Evolutionary conservation across 2,329 filamentous ascomycete genomes (phyloP), one percentile per base, ranked within the genome.

Genomic region (Cercospora zeina): DNA sequence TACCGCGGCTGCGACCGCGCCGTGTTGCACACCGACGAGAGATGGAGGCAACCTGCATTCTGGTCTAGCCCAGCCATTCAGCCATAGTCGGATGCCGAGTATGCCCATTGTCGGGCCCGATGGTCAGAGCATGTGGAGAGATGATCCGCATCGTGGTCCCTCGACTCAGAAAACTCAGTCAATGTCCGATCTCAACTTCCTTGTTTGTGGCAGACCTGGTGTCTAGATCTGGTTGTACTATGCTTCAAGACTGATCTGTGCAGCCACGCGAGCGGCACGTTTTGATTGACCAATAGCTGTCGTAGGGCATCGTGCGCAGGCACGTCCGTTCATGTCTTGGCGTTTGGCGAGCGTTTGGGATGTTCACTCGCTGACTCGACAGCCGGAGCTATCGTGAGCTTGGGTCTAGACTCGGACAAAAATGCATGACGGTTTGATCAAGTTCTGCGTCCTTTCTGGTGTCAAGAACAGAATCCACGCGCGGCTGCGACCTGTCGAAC

Each of bases 191-290:
- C 16, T 27, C 21, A 47, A 27, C 13, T 11, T 19, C 42, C 42
- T 47, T 47, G 42, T 16, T 47, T 47, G 21, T 27, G 8, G 42
- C 30, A 50, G 39, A 19, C 6, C 14, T 42, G 33, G 8, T 27
- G 58, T 61, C 19, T 61, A 39, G 54, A 57, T 62, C 54, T 57
- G 54, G 45, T 53, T 57, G 54, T 31, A 39, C 14, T n/a, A 10
- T 58, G 54, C 14, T 19, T 53, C 27, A 13, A n/a, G 27, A 34
- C 42, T 62, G 54, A 47, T 53, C 59, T 33, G 54, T 58, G 54
- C 59, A 47, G 54, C 54, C 59, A 58, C 54, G 59, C 54, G 54
- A 62, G 54, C 31, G 45, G 16, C 45, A 42, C 30, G 19, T 49
- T 49, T 49, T 39, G 19, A 21, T 16, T 7, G 16, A 51, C 19